Percentiles rank a stretch among this genome's conserved stretches.
Evolutionary conservation across 176 grass and related monocot genomes (phyloP).

Genomic region (Paspalum vaginatum): DNA sequence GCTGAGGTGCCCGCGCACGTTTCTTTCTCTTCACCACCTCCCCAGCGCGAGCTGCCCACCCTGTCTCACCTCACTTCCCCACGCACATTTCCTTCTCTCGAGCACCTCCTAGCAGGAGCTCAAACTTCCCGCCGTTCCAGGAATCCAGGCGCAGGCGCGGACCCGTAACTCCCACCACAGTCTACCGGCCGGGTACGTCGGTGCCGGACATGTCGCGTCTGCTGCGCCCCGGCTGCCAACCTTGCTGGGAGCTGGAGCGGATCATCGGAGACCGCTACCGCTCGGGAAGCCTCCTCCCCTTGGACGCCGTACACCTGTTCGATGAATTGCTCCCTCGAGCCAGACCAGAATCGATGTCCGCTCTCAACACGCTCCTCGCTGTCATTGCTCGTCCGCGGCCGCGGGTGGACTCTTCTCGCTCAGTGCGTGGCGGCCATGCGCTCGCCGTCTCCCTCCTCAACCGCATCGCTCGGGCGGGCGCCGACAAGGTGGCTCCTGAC

Average conservation of each 20-base stretch:
- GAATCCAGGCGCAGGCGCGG: too few species aligned
- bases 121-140: too few species aligned
- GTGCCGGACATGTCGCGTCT: too few species aligned
- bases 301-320: background rate
- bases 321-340: background rate
- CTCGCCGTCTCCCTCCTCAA: background rate
- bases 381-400: background rate
- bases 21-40: too few species aligned
- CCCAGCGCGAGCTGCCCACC: too few species aligned
- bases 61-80: too few species aligned
- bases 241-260: background rate
- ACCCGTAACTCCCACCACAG: too few species aligned
- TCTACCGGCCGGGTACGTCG: too few species aligned
- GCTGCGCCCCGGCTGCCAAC: too few species aligned
- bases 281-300: background rate
- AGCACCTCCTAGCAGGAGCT: too few species aligned
- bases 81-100: too few species aligned
- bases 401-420: background rate
- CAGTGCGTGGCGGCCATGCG: background rate
- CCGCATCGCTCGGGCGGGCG: background rate
- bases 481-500: background rate
- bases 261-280: background rate
- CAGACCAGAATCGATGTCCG: background rate
- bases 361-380: conserved; percentile 15
- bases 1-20: too few species aligned